Percentiles rank a stretch among this genome's conserved stretches.
Conservation (phyloP, 225 moss, liverwort and hornwort species). For the Anthoceros angustus region DNA sequence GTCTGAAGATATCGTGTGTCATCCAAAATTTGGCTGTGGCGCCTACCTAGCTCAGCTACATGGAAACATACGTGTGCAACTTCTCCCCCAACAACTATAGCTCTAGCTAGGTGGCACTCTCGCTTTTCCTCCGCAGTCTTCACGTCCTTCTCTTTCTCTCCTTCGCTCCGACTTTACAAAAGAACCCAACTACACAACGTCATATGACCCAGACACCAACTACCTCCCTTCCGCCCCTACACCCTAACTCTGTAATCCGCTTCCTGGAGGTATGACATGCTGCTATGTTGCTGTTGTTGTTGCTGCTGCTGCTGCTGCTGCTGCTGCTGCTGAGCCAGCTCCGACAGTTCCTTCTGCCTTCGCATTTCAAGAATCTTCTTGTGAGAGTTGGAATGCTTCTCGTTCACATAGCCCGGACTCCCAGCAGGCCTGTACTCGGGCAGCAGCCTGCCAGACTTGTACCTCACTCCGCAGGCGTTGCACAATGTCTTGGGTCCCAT, state of each 20-base stretch:
- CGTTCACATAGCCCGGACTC: constrained; percentile 66
- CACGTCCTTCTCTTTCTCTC: no score
- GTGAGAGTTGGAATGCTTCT: constrained; percentile 96
- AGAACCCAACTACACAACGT: no score
- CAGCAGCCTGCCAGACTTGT: constrained; percentile 77
- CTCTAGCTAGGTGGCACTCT: no score
- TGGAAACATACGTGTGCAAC: no score
- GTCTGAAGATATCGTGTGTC: no score
- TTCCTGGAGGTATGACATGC: neutral
- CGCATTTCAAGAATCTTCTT: constrained; percentile 97
- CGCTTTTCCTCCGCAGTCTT: no score
- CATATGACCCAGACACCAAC: neutral
- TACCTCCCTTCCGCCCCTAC: neutral
- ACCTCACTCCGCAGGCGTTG: constrained; percentile 94
- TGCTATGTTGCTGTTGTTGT: constrained; percentile 10
- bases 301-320: constrained; percentile 12
- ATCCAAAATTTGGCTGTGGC: no score
- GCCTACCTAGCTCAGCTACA: no score
- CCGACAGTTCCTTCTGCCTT: constrained; percentile 42
- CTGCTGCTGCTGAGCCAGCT: constrained; percentile 12
- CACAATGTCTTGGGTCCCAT: constrained; percentile 96
- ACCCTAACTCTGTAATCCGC: constrained; percentile 1
- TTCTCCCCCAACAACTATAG: no score
- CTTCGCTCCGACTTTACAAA: no score
- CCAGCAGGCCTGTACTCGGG: constrained; percentile 94